Evolutionary conservation across 768 basidiomycete genomes (phyloP), one percentile per base, ranked within the genome.

Genomic region (Tremella mesenterica): DNA sequence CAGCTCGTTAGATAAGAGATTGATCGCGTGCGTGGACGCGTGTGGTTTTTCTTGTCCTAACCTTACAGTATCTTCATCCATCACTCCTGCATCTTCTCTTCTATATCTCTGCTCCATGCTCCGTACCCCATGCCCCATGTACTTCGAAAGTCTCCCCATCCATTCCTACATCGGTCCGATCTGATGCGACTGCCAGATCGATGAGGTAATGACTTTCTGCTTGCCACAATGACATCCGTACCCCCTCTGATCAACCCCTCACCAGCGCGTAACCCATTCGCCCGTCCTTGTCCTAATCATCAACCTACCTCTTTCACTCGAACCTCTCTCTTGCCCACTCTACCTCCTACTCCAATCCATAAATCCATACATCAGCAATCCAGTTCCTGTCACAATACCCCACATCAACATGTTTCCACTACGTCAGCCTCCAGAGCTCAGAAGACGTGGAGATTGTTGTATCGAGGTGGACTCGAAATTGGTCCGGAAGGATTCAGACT

Each of bases 381-480:
- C 39, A 13, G 33, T 21, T 25, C 43, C 12, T 16, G 30, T 27
- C 45, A 26, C 9, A 33, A 20, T 4, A 60, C 58, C 13, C 60
- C 57, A n/a, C n/a, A n/a, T n/a, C n/a, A n/a, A n/a, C n/a, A n/a
- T n/a, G n/a, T n/a, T n/a, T n/a, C n/a, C n/a, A n/a, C 49, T 23
- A 44, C 47, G 4, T 54, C 34, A 53, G 48, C 48, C 10, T 30
- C 43, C 0, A 63, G 53, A 36, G 31, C 36, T 28, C 53, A 61
- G 36, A 29, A 48, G 33, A 54, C 54, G 18, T 73, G 69, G 69
- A 55, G 71, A 18, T 43, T 73, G 45, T 52, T 73, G 26, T 73
- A 67, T 67, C 53, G 69, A 27, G 71, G 71, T 12, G 71, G 67
- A 10, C 50, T 73, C 21, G 65, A 71, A 49, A 59, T 73, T 26